Conservation (phyloP, 352 stramenopile species). For the Pythium dissimile region DNA sequence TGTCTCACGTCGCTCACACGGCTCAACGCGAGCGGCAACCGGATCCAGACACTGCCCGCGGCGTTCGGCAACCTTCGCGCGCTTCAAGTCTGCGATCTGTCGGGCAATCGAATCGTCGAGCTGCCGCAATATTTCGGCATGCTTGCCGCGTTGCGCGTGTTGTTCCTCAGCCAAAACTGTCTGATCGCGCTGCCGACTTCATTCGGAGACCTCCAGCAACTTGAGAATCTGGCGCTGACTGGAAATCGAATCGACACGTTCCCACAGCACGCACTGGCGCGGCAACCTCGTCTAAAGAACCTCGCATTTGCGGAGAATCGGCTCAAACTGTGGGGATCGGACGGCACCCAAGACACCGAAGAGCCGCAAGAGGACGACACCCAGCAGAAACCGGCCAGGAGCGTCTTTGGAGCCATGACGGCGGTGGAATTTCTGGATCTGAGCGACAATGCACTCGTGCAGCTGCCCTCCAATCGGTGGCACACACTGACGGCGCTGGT, state of each 20-base stretch:
- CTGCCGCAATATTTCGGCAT: slow-evolving; percentile 39
- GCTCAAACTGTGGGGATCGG: slow-evolving; percentile 31
- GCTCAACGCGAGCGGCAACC: slow-evolving; percentile 42
- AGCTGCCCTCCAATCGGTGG: slow-evolving; percentile 32
- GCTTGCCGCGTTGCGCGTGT: slow-evolving; percentile 22
- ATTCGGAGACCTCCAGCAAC: slow-evolving; percentile 30
- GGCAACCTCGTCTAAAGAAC: slow-evolving; percentile 22
- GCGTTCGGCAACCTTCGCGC: slow-evolving; percentile 45
- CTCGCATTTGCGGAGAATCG: slow-evolving; percentile 46
- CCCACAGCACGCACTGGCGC: slow-evolving; percentile 20
- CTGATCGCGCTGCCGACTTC: slow-evolving; percentile 40
- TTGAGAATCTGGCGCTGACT: slow-evolving; percentile 39
- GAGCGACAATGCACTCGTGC: slow-evolving; percentile 33
- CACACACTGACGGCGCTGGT: slow-evolving; percentile 23
- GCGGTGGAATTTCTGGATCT: slow-evolving; percentile 43
- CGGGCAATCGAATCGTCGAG: slow-evolving; percentile 32
- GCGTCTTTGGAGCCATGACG: slow-evolving; percentile 22
- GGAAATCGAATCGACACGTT: slow-evolving; percentile 49
- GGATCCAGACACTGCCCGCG: slow-evolving; percentile 33
- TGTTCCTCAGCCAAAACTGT: slow-evolving; percentile 37
- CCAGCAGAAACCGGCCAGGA: slow-evolving; percentile 9
- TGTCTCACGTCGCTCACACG: slow-evolving; percentile 32
- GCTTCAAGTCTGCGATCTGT: slow-evolving; percentile 38
- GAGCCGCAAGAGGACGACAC: slow-evolving; percentile 9
- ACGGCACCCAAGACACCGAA: background rate